Conservation (phyloP, 345 rosid genomes). For the Pistacia vera region DNA sequence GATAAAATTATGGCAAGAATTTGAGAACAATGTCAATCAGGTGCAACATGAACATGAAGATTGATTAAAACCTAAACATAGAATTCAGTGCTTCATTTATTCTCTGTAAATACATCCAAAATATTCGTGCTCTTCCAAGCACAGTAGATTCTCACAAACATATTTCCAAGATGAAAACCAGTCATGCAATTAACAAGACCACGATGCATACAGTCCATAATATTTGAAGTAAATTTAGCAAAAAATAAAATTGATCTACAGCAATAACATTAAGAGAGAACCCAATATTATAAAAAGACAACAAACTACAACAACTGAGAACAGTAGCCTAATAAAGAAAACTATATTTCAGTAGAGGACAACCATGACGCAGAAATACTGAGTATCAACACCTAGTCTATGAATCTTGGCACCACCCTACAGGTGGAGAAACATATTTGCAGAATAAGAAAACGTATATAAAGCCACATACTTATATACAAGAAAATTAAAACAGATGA, state of each 20-base stretch:
- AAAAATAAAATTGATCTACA: not conserved
- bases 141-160: not conserved
- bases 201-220: not conserved
- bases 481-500: constrained; percentile 1
- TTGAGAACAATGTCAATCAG: not conserved
- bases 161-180: not conserved
- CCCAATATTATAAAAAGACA: not conserved
- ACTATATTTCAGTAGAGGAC: not conserved
- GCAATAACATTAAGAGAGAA: not conserved
- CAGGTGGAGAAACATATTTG: not conserved
- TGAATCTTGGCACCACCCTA: not conserved
- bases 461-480: not conserved
- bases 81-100: not conserved
- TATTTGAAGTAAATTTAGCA: not conserved
- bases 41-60: not conserved
- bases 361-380: not conserved
- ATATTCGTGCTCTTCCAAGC: not conserved
- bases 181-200: not conserved
- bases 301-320: not conserved
- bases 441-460: not conserved
- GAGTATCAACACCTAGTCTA: not conserved
- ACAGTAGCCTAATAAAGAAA: not conserved
- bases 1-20: not conserved
- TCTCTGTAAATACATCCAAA: not conserved
- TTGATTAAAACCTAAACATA: not conserved